Evolutionary conservation across 2,329 filamentous ascomycete species (phyloP), one percentile per base, ranked within the genome.

Genomic region (Aspergillus fijiensis): DNA sequence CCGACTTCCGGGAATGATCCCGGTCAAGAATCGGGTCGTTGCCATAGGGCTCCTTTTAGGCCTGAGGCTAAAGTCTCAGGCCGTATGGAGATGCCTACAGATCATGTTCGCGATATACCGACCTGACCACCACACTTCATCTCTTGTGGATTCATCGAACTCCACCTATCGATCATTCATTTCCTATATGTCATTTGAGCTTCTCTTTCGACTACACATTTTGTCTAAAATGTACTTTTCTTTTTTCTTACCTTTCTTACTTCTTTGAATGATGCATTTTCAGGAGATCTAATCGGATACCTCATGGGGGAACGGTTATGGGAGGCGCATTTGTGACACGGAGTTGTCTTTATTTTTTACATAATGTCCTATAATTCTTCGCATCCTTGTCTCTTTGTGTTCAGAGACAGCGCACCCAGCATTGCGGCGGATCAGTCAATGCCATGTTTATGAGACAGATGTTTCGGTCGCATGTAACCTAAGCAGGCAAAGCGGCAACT

Each of bases 201-300:
- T 27, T 55, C 33, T 16, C 33, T 35, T 55, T 25, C 25, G 47
- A 39, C 21, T 47, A 19, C 49, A 49, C 42, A 35, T 25, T 49
- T 25, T 35, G 27, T 48, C 25, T 21, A 51, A 51, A 39, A 52
- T 19, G 14, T 52, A 42, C 33, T 55, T 29, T 27, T 16, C 49
- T 27, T 51, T 33, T 54, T 33, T 55, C 27, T 45, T 27, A 7
- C 53, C 29, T 42, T 57, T 19, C 27, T 50, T 42, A n/a, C 33
- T 23, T 48, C 33, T 29, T 23, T 33, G 50, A 27, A 55, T 51
- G 48, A 57, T 49, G 53, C 53, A 55, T 55, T 55, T 55, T 55
- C 53, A 55, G 53, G 21, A 48, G 19, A 29, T 53, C 7, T 65
- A 63, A 60, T 65, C 51, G 60, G 60, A 61, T 60, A 65, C 60